phyloP scores from a whole-genome alignment of 768 basidiomycete species.

The Leucocoprinus sp. region DNA sequence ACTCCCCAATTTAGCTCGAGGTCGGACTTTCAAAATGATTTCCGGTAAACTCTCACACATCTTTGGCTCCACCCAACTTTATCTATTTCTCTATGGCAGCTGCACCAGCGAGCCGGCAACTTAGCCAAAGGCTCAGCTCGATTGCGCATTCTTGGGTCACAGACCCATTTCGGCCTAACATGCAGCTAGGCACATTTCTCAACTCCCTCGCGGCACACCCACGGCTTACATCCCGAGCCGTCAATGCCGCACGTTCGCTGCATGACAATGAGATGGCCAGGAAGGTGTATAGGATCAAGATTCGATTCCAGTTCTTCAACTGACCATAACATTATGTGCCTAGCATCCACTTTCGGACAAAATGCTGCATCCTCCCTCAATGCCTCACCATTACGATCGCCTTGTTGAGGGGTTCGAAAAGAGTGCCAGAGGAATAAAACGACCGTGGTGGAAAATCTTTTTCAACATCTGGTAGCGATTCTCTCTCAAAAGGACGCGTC shows the following conservation, averaged over 20 bases:
- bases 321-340: constrained; percentile 4
- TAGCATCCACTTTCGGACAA: constrained; percentile 63
- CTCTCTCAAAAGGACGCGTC: too few species aligned
- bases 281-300: constrained; percentile 40
- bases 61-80: neutral
- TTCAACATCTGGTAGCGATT: constrained; percentile 58
- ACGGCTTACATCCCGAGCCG: constrained; percentile 51
- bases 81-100: constrained; percentile 12
- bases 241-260: constrained; percentile 50
- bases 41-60: neutral
- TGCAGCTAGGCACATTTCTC: constrained; percentile 64
- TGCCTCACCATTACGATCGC: constrained; percentile 65
- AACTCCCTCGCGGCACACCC: constrained; percentile 61
- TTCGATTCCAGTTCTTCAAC: neutral
- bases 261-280: constrained; percentile 46
- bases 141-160: constrained; percentile 58
- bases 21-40: too few species aligned
- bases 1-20: too few species aligned
- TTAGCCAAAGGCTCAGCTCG: constrained; percentile 40
- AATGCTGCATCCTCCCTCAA: constrained; percentile 60
- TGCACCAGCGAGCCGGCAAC: constrained; percentile 22
- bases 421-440: constrained; percentile 64
- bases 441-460: constrained; percentile 83
- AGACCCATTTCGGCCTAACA: constrained; percentile 71
- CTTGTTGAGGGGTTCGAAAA: constrained; percentile 69